phyloP scores from a whole-genome alignment of 228 moss, liverwort and hornwort species.

The Sphagnum magellanicum region DNA sequence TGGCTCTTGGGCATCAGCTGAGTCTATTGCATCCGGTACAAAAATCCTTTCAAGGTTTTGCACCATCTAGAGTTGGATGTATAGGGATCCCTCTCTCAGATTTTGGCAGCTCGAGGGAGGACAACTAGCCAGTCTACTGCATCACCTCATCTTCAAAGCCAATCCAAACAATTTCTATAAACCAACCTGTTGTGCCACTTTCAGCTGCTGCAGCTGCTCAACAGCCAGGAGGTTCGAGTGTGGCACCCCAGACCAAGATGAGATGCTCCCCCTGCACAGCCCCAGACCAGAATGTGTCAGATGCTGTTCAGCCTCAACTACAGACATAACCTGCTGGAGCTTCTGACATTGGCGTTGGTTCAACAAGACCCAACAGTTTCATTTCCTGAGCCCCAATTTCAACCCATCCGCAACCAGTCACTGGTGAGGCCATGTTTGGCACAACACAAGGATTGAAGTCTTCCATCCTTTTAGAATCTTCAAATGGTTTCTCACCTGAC shows the following conservation, averaged over 20 bases:
- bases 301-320: too few species aligned
- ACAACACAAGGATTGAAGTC: too few species aligned
- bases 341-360: too few species aligned
- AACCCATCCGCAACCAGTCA: conserved; percentile 1
- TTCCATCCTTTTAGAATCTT: too few species aligned
- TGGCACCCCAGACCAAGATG: too few species aligned
- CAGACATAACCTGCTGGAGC: too few species aligned
- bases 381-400: background rate
- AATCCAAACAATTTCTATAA: background rate
- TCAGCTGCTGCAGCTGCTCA: too few species aligned
- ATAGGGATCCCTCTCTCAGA: conserved; percentile 31
- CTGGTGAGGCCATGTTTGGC: background rate
- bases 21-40: background rate
- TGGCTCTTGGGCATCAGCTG: conserved; percentile 1
- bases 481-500: background rate
- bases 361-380: background rate
- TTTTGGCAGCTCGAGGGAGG: conserved; percentile 20
- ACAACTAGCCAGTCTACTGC: conserved; percentile 7
- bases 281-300: too few species aligned
- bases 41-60: background rate
- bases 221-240: too few species aligned
- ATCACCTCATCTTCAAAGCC: background rate
- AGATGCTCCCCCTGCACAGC: too few species aligned
- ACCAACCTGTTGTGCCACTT: background rate
- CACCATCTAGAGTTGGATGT: background rate